Base-by-base conservation (phyloP, 1,284 basidiomycete genomes). In the Boletus smithii region DNA sequence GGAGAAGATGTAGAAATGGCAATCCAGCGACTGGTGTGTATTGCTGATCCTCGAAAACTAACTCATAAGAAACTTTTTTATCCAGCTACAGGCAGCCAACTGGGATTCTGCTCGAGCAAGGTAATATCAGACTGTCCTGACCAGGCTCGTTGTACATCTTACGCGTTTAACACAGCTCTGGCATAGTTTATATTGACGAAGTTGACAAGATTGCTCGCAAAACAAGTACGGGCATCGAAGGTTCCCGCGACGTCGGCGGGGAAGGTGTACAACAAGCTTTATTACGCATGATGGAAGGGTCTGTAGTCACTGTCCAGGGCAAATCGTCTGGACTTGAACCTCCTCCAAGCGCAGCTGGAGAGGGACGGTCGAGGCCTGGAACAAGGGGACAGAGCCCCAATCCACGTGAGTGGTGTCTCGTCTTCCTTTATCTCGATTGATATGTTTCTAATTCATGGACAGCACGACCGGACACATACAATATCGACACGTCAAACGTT, bases 101-200 rank as follows among this genome's bases (percentile, higher is more conserved):
- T 92, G 85, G 74, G 90, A 97, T 67, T 85, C 90, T n/a, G 65
- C 79, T 41, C 81, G 87, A 44, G 89, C 89, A 23, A 82, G 84
- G 85, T 85, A 56, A 13, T 6, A 34, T 43, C 20, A 32, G 24
- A 27, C 4, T 30, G 3, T 32, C 13, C 9, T n/a, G 23, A 35
- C 41, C 11, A 0, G 7, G 8, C 6, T 23, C n/a, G 3, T 32
- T 36, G 9, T 38, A 10, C 17, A 53, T 27, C 44, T 51, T 16
- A 62, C 41, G 9, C 31, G 14, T 40, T 43, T 33, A 18, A 42
- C 45, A 35, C 31, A 92, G 90, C 59, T 82, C 83, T 59, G 93
- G 93, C 4, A 97, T 98, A 49, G 85, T 97, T 17, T 95, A 95
- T 65, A 95, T 98, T 43, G 95, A 98, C 61, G 95, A 98, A 71